Conservation (phyloP, 441 rosid genomes). For the Pelargonium exstipulatum region DNA sequence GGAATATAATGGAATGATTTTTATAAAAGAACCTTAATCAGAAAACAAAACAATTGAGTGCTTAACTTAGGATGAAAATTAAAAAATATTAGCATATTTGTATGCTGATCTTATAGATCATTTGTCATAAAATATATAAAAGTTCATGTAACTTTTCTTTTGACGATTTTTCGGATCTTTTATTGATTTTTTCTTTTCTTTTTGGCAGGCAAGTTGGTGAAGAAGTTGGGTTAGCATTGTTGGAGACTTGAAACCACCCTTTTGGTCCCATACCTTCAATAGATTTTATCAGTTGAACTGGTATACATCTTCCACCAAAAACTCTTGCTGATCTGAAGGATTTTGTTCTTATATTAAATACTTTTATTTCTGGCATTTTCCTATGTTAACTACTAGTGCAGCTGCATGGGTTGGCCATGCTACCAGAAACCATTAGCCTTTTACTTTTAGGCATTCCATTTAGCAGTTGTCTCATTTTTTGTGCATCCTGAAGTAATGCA, state of each 20-base stretch:
- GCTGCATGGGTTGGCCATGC: not conserved
- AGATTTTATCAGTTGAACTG: conserved; percentile 1
- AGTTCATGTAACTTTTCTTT: not conserved
- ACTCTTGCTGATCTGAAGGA: conserved; percentile 5
- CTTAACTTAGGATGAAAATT: not conserved
- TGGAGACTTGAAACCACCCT: conserved; percentile 4
- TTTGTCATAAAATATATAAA: not conserved
- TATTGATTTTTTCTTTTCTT: no score
- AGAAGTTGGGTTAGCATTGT: not conserved
- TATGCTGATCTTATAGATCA: not conserved
- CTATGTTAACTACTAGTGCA: not conserved
- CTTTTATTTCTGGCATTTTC: not conserved
- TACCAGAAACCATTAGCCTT: not conserved
- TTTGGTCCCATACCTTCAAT: not conserved
- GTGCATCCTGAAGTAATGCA: not conserved
- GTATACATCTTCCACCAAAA: conserved; percentile 2
- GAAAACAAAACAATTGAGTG: not conserved
- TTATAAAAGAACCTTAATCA: not conserved
- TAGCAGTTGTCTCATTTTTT: not conserved
- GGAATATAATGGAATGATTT: not conserved
- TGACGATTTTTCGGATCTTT: not conserved
- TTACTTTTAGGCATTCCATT: not conserved
- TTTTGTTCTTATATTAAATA: not conserved
- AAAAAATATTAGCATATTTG: not conserved
- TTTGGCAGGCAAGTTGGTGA: conserved; percentile 10